Evolutionary conservation across 2,329 filamentous ascomycete species (phyloP), one percentile per base, ranked within the genome.

Genomic region (Cercospora sp.): DNA sequence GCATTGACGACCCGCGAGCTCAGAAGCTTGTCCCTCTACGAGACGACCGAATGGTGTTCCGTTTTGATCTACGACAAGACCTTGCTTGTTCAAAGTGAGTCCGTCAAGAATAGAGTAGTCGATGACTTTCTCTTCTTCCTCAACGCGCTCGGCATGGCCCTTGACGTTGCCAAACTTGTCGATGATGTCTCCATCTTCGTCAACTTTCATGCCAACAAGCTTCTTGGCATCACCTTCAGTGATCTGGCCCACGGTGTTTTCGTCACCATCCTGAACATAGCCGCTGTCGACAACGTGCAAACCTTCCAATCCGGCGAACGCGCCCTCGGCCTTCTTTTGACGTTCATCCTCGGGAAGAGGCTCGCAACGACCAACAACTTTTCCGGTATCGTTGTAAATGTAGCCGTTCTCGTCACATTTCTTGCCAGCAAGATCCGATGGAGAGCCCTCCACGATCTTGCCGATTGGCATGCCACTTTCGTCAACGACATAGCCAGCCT

Each of bases 231-330:
- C 86, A 58, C 87, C 87, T 72, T 89, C 85, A 18, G 85, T 80
- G 48, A 89, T 81, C 63, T 82, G 77, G 60, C 87, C 87, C 23
- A 84, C 82, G 26, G 91, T 84, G 69, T 91, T 88, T 31, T 91
- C 92, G 84, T 97, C 85, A 85, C 89, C 78, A 87, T 97, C 85
- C 84, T 97, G 85, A 57, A 92, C 83, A 69, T 88, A 90, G 63
- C 90, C 90, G 48, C 90, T 89, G 78, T 90, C 91, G 77, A 85
- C 84, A 33, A 92, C 88, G 6, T 86, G 89, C 70, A 88, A 86
- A 63, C 87, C 88, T 53, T 85, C 81, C 23, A 90, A 86, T 72
- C 90, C 89, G 10, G 88, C 85, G 76, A 92, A 92, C 10, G 88
- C 87, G 0, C 90, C 90, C 70, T 91, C 89, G 26, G 84, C 79